Base-by-base conservation (phyloP, 2,329 filamentous ascomycete species). In the Harringtonia aguacate region DNA sequence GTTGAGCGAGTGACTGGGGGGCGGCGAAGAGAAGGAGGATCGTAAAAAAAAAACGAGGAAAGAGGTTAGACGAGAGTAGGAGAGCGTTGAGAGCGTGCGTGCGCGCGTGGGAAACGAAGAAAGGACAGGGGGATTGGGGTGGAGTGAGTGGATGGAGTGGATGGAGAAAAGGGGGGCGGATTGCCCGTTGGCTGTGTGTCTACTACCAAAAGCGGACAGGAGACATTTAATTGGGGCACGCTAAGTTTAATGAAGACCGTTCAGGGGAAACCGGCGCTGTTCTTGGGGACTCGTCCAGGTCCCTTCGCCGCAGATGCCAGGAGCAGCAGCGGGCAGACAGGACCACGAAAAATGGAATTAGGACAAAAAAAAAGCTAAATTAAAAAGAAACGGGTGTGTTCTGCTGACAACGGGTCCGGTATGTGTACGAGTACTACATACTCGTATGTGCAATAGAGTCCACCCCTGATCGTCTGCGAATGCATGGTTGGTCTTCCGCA, bases 231-330 rank as follows among this genome's bases (percentile, higher is more conserved):
- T 54, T 58, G 51, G 60, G 59, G 51, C 55, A 58, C 62, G 62
- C 62, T 65, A 65, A 60, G 58, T 64, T 63, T 60, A 61, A 63
- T 63, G 60, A 65, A 58, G 52, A 48, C 50, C 49, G 53, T 50
- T 49, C 50, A 52, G 50, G 50, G 50, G 50, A 52, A 50, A 27
- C 33, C n/a, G 40, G 40, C 10, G 33, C 41, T 41, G 42, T 41
- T 8, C 30, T 21, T 15, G 33, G 43, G 30, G 20, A 35, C 27
- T 30, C 22, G 33, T 20, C 20, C 36, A 6, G 9, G 24, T n/a
- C n/a, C n/a, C n/a, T n/a, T n/a, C n/a, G n/a, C n/a, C n/a, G n/a
- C n/a, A n/a, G 24, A 27, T 37, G 45, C 30, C 36, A 18, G 10
- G 15, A 38, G 30, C 20, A 38, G 22, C 13, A 24, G 36, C 18